Evolutionary conservation across 2,329 filamentous ascomycete species (phyloP).

Genomic region (Pestalotiopsis sp.): DNA sequence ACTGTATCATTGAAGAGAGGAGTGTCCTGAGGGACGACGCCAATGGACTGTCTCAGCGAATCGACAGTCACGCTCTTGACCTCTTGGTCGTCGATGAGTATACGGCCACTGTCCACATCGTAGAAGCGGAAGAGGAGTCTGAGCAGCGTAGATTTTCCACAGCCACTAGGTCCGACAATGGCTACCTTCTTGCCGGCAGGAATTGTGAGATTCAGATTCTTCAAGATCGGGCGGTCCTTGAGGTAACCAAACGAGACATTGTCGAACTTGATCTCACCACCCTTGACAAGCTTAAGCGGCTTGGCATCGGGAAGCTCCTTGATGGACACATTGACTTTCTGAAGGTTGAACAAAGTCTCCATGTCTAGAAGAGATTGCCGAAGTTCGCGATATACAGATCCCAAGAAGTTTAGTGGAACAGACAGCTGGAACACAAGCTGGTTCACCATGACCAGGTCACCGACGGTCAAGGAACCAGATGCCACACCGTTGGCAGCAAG

Average conservation of each 20-base stretch:
- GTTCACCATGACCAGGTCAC: constrained; percentile 98
- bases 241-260: constrained; percentile 95
- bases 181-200: constrained; percentile 96
- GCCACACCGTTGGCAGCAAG: constrained; percentile 90
- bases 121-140: constrained; percentile 93
- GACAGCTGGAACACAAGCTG: constrained; percentile 98
- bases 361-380: constrained; percentile 95
- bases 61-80: constrained; percentile 82
- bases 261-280: constrained; percentile 91
- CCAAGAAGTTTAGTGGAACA: constrained; percentile 94
- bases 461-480: constrained; percentile 79
- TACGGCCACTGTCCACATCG: constrained; percentile 82
- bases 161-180: constrained; percentile 92
- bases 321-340: constrained; percentile 92
- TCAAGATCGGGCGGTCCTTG: constrained; percentile 82
- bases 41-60: constrained; percentile 82
- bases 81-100: constrained; percentile 92
- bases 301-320: constrained; percentile 76
- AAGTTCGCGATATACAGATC: constrained; percentile 96
- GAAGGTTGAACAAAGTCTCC: constrained; percentile 96
- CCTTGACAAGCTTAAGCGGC: constrained; percentile 70
- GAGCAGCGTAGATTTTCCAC: constrained; percentile 93
- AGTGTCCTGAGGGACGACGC: constrained; percentile 96
- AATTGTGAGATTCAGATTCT: constrained; percentile 83
- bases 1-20: constrained; percentile 97